These are phyloP conservation scores for Colletotrichum limetticola DNA, from an alignment of 2,329 filamentous ascomycete species.

Conservation along the genomic window DNA sequence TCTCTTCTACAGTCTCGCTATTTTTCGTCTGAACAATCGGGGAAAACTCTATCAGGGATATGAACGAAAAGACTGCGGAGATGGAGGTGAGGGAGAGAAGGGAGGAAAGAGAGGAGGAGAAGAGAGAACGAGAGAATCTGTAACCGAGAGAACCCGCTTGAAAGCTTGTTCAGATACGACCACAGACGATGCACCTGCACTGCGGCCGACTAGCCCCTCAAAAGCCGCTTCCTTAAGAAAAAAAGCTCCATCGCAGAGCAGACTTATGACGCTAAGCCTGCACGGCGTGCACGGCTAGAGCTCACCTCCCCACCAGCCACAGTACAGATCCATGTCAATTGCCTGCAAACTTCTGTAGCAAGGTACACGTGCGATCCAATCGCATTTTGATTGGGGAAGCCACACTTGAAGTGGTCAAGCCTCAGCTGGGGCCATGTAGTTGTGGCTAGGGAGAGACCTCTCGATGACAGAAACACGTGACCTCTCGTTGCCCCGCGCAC, in stretches of 20 bases:
- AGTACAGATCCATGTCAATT: neutral
- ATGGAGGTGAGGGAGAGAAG: neutral
- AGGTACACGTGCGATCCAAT: conserved; percentile 12
- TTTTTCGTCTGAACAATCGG: neutral
- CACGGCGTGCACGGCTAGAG: conserved; percentile 15
- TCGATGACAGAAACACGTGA: conserved; percentile 11
- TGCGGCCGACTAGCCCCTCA: conserved; percentile 15
- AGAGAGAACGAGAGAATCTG: neutral
- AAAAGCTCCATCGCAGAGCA: conserved; percentile 20
- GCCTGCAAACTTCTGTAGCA: neutral
- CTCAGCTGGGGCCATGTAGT: neutral
- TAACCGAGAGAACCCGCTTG: conserved; percentile 28
- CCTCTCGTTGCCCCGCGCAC: conserved; percentile 33
- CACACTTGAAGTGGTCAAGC: neutral
- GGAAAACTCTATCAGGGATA: neutral
- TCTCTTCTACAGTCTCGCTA: neutral
- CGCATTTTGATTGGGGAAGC: conserved; percentile 18
- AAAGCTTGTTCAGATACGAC: conserved; percentile 31
- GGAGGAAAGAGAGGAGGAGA: neutral
- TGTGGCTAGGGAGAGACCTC: neutral
- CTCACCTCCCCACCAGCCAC: conserved; percentile 28
- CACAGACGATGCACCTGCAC: conserved; percentile 5
- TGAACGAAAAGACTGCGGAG: neutral
- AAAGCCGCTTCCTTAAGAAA: neutral
- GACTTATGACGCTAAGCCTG: conserved; percentile 23